Conservation (phyloP, 352 stramenopile genomes). For the Albugo candida region DNA sequence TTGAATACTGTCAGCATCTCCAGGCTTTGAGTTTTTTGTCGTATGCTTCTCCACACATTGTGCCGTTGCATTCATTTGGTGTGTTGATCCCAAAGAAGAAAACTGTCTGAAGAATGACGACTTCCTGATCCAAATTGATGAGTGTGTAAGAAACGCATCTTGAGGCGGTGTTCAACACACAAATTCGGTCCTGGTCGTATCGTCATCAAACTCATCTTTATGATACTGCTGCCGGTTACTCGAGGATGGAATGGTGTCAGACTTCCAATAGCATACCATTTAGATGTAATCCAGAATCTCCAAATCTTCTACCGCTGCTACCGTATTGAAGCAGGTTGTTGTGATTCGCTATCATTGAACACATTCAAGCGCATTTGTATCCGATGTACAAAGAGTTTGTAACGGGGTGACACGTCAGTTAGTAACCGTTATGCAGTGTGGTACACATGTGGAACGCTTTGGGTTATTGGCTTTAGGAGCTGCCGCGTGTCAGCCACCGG, state of each 20-base stretch:
- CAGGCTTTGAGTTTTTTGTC: not conserved
- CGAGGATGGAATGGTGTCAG: constrained; percentile 54
- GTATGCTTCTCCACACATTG: constrained; percentile 1
- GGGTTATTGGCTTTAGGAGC: no score
- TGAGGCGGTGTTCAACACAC: constrained; percentile 68
- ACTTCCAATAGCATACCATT: constrained; percentile 83
- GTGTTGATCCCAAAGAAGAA: constrained; percentile 21
- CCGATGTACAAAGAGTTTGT: constrained; percentile 49
- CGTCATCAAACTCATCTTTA: constrained; percentile 59
- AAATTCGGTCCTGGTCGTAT: constrained; percentile 52
- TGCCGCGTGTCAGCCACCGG: no score
- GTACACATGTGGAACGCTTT: no score
- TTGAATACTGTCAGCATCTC: constrained; percentile 29
- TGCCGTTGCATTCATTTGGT: not conserved
- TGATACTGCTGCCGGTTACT: constrained; percentile 66
- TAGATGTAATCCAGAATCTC: constrained; percentile 82
- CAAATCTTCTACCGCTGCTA: constrained; percentile 56
- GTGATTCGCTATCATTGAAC: constrained; percentile 55
- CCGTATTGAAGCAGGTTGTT: constrained; percentile 48
- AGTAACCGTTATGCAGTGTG: no score
- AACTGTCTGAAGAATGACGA: constrained; percentile 76
- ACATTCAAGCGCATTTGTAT: constrained; percentile 72
- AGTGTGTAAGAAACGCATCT: constrained; percentile 46
- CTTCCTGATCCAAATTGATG: constrained; percentile 76
- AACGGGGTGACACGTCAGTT: no score